Conservation (phyloP, 1,284 basidiomycete genomes). For the Farysia itapuensis region DNA sequence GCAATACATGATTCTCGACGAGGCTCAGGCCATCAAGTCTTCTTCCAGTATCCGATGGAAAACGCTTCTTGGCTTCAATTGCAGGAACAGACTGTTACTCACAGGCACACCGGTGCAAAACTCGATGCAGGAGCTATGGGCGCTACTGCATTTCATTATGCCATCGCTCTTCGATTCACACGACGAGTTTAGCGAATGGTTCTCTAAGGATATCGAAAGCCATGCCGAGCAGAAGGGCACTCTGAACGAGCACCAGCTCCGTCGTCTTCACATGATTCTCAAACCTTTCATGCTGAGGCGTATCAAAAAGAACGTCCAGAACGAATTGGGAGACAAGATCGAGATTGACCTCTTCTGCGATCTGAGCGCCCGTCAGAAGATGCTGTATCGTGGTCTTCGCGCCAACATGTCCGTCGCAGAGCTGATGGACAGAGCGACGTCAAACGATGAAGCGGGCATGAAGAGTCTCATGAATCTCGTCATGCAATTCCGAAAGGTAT, state of each 20-base stretch:
- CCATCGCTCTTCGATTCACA: slow-evolving; percentile 98
- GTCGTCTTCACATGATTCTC: slow-evolving; percentile 95
- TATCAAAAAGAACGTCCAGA: slow-evolving; percentile 97
- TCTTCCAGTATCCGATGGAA: slow-evolving; percentile 98
- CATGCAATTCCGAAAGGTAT: slow-evolving; percentile 99
- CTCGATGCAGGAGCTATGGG: slow-evolving; percentile 99
- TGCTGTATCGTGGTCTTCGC: slow-evolving; percentile 86
- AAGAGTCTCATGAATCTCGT: slow-evolving; percentile 97
- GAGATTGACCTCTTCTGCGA: slow-evolving; percentile 96
- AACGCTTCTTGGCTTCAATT: slow-evolving; percentile 91
- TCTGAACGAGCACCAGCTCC: slow-evolving; percentile 92
- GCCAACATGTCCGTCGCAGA: slow-evolving; percentile 94
- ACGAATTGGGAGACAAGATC: slow-evolving; percentile 99
- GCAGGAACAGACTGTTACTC: slow-evolving; percentile 88
- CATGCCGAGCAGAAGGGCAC: slow-evolving; percentile 75
- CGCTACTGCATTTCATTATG: slow-evolving; percentile 99
- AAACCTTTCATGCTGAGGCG: slow-evolving; percentile 99
- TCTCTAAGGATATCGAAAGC: slow-evolving; percentile 98
- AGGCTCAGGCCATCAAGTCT: slow-evolving; percentile 99
- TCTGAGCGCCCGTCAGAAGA: slow-evolving; percentile 86
- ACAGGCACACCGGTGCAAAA: slow-evolving; percentile 99
- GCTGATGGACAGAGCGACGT: slow-evolving; percentile 86
- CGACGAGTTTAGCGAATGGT: slow-evolving; percentile 99
- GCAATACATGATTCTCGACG: slow-evolving; percentile 99
- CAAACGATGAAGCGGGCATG: slow-evolving; percentile 82